A percentile compares a stretch with the other conserved stretches of the same genome.
These are phyloP conservation scores for Rossbeevera mucosa DNA, from an alignment of 768 basidiomycete species.

Conservation along the genomic window DNA sequence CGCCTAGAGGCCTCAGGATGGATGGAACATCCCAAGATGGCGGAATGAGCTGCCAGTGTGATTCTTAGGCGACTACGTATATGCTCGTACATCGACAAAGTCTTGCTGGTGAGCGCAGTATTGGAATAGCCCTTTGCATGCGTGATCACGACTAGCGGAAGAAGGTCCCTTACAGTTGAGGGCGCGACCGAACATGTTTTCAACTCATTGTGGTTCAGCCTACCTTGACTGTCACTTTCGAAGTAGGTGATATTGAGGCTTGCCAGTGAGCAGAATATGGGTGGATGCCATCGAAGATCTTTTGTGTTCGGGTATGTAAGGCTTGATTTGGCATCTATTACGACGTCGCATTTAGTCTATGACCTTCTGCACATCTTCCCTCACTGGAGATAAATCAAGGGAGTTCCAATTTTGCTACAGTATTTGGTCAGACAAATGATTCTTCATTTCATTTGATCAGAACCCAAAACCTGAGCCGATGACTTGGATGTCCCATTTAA, in stretches of 20 bases:
- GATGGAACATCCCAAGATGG: too few species aligned
- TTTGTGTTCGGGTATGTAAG: background rate
- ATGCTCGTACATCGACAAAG: background rate
- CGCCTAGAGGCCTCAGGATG: background rate
- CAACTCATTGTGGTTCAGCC: background rate
- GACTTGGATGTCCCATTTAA: background rate
- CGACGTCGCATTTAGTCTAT: too few species aligned
- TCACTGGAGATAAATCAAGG: background rate
- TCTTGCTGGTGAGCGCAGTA: background rate
- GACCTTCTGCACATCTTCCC: background rate
- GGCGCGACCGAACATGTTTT: background rate
- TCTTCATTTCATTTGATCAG: background rate
- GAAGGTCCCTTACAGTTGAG: background rate
- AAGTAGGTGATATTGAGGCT: background rate
- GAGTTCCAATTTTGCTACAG: too few species aligned
- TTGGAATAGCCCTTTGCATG: background rate
- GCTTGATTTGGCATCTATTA: too few species aligned
- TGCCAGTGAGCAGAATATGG: too few species aligned
- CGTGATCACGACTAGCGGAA: background rate
- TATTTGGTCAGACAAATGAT: background rate
- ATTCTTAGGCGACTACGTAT: background rate
- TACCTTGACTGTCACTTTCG: too few species aligned
- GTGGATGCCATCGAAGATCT: background rate
- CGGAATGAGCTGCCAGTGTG: too few species aligned
- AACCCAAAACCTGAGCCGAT: background rate